Base-by-base conservation (phyloP, 176 grass and related monocot genomes). In the Carex littledalei region DNA sequence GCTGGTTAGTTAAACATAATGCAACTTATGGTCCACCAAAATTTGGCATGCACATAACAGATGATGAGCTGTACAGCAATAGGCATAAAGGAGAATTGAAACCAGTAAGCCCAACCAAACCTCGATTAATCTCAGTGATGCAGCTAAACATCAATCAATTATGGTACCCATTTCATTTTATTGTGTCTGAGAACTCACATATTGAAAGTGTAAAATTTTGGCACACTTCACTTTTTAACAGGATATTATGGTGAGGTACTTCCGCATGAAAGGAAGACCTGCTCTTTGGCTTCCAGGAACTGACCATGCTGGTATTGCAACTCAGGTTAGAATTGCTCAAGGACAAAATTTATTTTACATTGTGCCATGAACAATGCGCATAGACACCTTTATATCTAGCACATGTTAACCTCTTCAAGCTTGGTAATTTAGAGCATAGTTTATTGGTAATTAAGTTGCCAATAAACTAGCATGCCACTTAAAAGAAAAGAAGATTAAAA, bases 221-320 rank as follows among this genome's bases (percentile, higher is more conserved):
- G 47, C n/a, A 6, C 47, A 43, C 16, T 47, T 68, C 12, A 11
- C 11, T 66, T 34, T 26, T 88, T 71, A 86, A 79, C 89, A 98
- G 95, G 95, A 98, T 86, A 98, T 98, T 86, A 98, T 98, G 95
- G 81, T 91, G 69, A 93, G 95, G 56, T 98, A 98, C 84, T 94
- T 93, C 80, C 93, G 95, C 12, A 98, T 98, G 95, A 98, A 93
- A 90, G 93, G 95, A 67, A 95, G 91, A 83, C 88, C 93, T 90
- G 82, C 95, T 37, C 95, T 98, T 81, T 98, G 95, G 95, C 66
- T 98, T 83, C 95, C 95, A 81, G 95, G 95, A 62, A 98, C 95
- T 22, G 95, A 95, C 86, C 95, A 98, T 94, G 95, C 95, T 88
- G 95, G 95, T 59, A 98, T 98, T 85, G 95, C 95, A 60, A 98